Evolutionary conservation across 768 basidiomycete species (phyloP), one percentile per base, ranked within the genome.

Genomic region (Panaeolus papilionaceus): DNA sequence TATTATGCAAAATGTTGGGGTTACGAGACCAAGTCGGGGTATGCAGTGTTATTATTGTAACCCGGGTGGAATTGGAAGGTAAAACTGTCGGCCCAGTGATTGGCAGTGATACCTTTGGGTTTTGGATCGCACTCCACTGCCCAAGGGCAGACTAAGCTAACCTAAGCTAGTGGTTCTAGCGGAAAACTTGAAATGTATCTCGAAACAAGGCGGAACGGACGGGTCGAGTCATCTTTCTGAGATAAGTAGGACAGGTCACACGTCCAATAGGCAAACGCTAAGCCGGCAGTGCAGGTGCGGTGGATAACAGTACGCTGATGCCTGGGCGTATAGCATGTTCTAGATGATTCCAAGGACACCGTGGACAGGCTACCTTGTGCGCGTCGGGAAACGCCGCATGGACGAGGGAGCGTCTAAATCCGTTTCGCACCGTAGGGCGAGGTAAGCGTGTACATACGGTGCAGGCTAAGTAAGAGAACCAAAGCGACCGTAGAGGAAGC

Each of bases 381-480:
- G 7, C 42, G 47, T 58, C 54, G 54, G 54, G 16, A 58, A 33
- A 33, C 16, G 26, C 54, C 54, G 54, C 54, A 58, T 58, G 54
- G 28, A 9, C 28, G 54, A 58, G 54, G 54, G 26, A 58, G 54
- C 12, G 54, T 58, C 33, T 28, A 58, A 37, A 37, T 58, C 54
- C 33, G 69, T 62, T n/a, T 62, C 18, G 61, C 40, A 62, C 7
- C 38, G 38, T 58, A 16, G 26, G 28, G 33, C 33, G 54, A 58
- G 54, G 33, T 58, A 58, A 37, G 28, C 28, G 54, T 58, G 33
- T 58, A 1, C 6, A 14, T 20, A 26, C 20, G 45, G n/a, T 47
- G n/a, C 20, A 18, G 47, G 20, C 8, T 23, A 20, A 49, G 42
- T 44, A 18, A 49, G 47, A 20, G 11, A 20, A 0, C 1, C 8